A percentile compares a stretch with the other conserved stretches of the same genome.
Evolutionary conservation across 805 yeast genomes (phyloP).

Genomic region (Metschnikowia lochheadii): DNA sequence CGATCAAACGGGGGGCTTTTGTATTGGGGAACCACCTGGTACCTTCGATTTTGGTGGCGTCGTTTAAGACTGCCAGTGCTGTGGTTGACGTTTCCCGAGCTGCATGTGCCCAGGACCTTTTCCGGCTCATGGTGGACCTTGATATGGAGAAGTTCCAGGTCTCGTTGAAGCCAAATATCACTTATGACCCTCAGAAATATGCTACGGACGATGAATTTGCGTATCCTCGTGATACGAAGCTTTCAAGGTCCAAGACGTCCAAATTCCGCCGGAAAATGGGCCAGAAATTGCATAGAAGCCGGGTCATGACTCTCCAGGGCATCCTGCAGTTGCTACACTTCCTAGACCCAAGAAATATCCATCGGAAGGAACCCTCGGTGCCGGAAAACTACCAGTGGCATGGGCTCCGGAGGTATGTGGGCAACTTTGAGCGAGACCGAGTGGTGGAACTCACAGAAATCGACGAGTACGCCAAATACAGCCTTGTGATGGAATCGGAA

Average conservation of each 20-base stretch:
- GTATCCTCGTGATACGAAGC: background rate
- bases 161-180: conserved; percentile 65
- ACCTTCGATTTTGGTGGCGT: conserved; percentile 62
- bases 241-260: background rate
- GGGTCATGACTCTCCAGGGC: background rate
- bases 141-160: conserved; percentile 51
- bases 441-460: conserved; percentile 34
- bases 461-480: conserved; percentile 76
- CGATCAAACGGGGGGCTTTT: conserved; percentile 62
- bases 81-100: conserved; percentile 51
- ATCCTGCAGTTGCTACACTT: background rate
- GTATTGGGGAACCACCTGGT: conserved; percentile 79
- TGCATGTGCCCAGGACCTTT: conserved; percentile 50
- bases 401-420: conserved; percentile 71
- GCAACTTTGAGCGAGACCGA: conserved; percentile 29
- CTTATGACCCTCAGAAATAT: conserved; percentile 38
- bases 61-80: conserved; percentile 54
- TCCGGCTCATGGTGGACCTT: conserved; percentile 43
- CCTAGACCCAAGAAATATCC: background rate
- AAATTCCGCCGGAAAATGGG: background rate
- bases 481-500: conserved; percentile 63
- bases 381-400: conserved; percentile 50
- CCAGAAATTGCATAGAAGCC: background rate
- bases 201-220: background rate
- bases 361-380: background rate